Evolutionary conservation across 805 yeast species (phyloP).

Genomic region (Brettanomyces custersianus): DNA sequence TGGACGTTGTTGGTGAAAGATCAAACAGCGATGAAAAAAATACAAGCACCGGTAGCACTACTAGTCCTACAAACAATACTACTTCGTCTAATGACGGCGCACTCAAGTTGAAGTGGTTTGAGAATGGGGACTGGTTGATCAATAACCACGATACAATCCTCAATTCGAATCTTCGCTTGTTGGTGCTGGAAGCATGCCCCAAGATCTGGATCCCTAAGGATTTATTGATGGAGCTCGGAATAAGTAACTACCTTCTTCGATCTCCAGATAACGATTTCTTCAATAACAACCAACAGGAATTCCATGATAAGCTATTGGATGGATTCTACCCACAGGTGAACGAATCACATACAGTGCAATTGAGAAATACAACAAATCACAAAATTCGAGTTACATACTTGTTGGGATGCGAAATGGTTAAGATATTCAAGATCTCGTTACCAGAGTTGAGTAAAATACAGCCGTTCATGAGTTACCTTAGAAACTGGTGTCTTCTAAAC

Average conservation of each 20-base stretch:
- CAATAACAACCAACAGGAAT: slow-evolving; percentile 9
- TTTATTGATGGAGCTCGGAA: slow-evolving; percentile 14
- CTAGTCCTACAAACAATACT: background rate
- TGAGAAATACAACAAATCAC: slow-evolving; percentile 4
- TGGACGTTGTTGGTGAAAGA: background rate
- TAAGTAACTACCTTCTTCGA: slow-evolving; percentile 17
- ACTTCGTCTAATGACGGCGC: background rate
- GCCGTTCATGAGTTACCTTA: slow-evolving; percentile 12
- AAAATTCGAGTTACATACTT: slow-evolving; percentile 10
- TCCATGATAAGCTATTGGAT: slow-evolving; percentile 10
- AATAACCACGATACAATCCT: slow-evolving; percentile 11
- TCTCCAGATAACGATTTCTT: slow-evolving; percentile 17
- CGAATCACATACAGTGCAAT: slow-evolving; percentile 9
- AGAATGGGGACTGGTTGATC: slow-evolving; percentile 19
- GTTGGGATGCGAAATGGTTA: slow-evolving; percentile 22
- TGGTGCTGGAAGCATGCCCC: slow-evolving; percentile 24
- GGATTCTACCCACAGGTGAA: slow-evolving; percentile 14
- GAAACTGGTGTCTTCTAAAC: slow-evolving; percentile 22
- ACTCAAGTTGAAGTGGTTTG: slow-evolving; percentile 17
- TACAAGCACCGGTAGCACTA: background rate
- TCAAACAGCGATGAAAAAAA: slow-evolving; percentile 1
- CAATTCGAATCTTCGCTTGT: slow-evolving; percentile 12
- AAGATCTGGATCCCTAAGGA: slow-evolving; percentile 27
- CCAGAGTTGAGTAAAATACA: slow-evolving; percentile 11
- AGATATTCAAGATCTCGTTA: slow-evolving; percentile 21